Evolutionary conservation across 179 eudicot genomes (phyloP), one percentile per base, ranked within the genome.

Genomic region (Beta lomatogona): DNA sequence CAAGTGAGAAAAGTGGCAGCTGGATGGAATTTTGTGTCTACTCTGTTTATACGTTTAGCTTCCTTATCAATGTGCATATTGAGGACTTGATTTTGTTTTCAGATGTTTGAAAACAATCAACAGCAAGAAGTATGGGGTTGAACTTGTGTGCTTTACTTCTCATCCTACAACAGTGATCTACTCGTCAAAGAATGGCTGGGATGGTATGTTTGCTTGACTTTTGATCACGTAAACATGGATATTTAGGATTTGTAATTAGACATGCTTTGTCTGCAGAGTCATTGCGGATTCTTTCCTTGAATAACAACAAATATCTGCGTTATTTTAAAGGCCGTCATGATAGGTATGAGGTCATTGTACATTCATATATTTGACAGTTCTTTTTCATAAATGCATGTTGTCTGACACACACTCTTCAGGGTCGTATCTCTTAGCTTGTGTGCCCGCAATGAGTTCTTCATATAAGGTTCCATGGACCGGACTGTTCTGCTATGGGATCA

Each of bases 101-200:
- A 96, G 99, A 84, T 96, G 99, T 83, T 89, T 94, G 90, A 96
- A 94, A 89, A 93, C 99, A 63, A 96, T 96, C 60, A 92, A 94
- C 83, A 96, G 99, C 90, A 96, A 96, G 86, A 96, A 96, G 86
- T 96, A 96, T 57, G 99, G 99, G 70, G 97, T 96, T 83, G 99
- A 96, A 71, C 90, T 94, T 55, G 99, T 96, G 67, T 83, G 91
- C 88, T 96, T 94, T 84, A 94, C 99, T 63, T 87, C 97, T 82
- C 98, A 96, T 82, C 98, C 99, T 19, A 91, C 97, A 59, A 96
- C 99, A 73, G 98, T 96, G 80, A 96, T 96, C 77, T 96, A 96
- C 88, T 96, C 99, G 63, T 96, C 99, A 45, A 96, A 94, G 89
- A 96, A 96, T 91, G 99, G 99, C 57, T 96, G 99, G 99, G 99